Conservation (phyloP, 176 grass and related monocot species). For the Musa schizocarpa region DNA sequence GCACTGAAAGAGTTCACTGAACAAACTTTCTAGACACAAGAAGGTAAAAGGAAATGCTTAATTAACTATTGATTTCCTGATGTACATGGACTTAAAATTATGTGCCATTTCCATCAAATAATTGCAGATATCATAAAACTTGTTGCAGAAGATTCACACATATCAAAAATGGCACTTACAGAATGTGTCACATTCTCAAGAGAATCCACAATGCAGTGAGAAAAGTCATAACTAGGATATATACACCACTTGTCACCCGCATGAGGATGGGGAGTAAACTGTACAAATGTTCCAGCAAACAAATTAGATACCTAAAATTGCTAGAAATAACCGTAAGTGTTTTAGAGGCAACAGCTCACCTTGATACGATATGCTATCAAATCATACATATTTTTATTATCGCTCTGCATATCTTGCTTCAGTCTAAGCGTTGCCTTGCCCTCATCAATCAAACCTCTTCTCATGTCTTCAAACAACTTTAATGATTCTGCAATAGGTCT, state of each 20-base stretch:
- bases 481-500: slow-evolving; percentile 73
- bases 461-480: slow-evolving; percentile 93
- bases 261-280: slow-evolving; percentile 93
- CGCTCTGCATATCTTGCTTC: slow-evolving; percentile 99
- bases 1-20: not conserved
- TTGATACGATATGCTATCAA: slow-evolving; percentile 98
- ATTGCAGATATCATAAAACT: not conserved
- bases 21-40: not conserved
- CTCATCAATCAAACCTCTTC: slow-evolving; percentile 65
- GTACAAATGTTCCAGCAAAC: slow-evolving; percentile 21
- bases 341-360: slow-evolving; percentile 37
- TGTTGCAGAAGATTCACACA: not conserved
- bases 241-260: slow-evolving; percentile 97
- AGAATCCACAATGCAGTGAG: slow-evolving; percentile 99
- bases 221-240: slow-evolving; percentile 95
- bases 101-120: not conserved
- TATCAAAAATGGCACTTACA: slow-evolving; percentile 26
- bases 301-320: slow-evolving; percentile 5
- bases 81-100: not conserved
- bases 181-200: slow-evolving; percentile 96
- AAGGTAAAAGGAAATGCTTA: not conserved
- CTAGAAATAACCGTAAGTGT: not conserved
- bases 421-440: slow-evolving; percentile 82
- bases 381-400: slow-evolving; percentile 97
- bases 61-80: no score